Base-by-base conservation (phyloP, 2,329 filamentous ascomycete species). In the Aspergillus spinulosporus region DNA sequence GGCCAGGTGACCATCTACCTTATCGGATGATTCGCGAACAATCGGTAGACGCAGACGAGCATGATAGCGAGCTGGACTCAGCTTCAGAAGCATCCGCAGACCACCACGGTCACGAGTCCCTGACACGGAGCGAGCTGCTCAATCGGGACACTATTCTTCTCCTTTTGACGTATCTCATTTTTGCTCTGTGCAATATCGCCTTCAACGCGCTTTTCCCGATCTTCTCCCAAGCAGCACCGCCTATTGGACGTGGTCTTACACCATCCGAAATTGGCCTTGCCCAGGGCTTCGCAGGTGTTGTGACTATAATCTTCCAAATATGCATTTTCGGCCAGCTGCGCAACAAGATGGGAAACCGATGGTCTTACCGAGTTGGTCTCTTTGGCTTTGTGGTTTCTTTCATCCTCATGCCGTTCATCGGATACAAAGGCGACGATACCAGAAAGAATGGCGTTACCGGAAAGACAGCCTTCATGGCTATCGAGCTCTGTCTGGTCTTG, bases 151-250 rank as follows among this genome's bases (percentile, higher is more conserved):
- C 92, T 0, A 72, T 97, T 9, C 78, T 95, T 2, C 82, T 99
- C 0, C 82, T 99, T 4, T 72, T 84, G 51, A 95, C 92, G 0
- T 97, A 96, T 68, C 84, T 97, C 43, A 88, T 97, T 49, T 99
- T 97, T 69, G 92, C 97, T 67, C 81, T 99, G 4, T 87, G 89
- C 59, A 97, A 97, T 72, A 91, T 97, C 62, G 92, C 91, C 3
- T 99, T 92, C 81, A 97, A 96, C 74, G 93, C 90, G 14, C 79
- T 99, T 0, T 99, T 95, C 66, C 94, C 94, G 0, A 93, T 97
- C 52, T 99, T 97, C 66, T 90, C 88, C 0, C 87, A 92, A 53
- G 86, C 88, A 0, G 74, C 82, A 0, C 80, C 86, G 0, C 94
- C 94, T 0, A 87, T 87, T 0, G 94, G 94, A 14, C 88, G 94